These are phyloP conservation scores for Chaetomium strumarium DNA, from an alignment of 2,329 filamentous ascomycete genomes.

Conservation along the genomic window DNA sequence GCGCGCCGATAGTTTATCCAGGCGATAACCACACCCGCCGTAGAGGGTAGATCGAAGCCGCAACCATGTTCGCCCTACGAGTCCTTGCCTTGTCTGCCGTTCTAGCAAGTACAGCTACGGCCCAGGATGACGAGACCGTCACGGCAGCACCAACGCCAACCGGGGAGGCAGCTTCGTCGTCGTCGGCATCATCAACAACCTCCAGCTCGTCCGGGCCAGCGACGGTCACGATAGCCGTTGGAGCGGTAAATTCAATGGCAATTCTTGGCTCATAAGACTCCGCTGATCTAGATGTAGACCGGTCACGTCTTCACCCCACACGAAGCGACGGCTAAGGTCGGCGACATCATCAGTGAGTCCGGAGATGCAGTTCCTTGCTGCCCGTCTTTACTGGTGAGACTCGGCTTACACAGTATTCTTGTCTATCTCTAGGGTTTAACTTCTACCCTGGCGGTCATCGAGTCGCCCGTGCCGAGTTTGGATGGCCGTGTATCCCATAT, in stretches of 20 bases:
- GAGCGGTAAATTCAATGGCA: slow-evolving; percentile 14
- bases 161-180: neutral
- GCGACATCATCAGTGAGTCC: slow-evolving; percentile 42
- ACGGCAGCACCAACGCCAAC: neutral
- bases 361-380: neutral
- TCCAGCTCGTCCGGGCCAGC: slow-evolving; percentile 4
- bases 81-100: slow-evolving; percentile 10
- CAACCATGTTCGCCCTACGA: slow-evolving; percentile 11
- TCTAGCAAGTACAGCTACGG: slow-evolving; percentile 1
- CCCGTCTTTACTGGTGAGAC: neutral
- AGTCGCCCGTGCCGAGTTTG: slow-evolving; percentile 55
- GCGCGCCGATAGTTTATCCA: neutral
- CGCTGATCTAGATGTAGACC: slow-evolving; percentile 19
- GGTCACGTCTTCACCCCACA: slow-evolving; percentile 34
- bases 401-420: slow-evolving; percentile 12
- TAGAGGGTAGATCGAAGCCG: neutral
- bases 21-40: neutral
- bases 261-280: neutral
- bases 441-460: slow-evolving; percentile 61
- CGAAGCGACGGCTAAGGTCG: slow-evolving; percentile 34
- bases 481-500: slow-evolving; percentile 58
- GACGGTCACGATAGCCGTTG: slow-evolving; percentile 19
- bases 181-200: neutral
- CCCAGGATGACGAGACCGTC: neutral
- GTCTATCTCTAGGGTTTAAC: slow-evolving; percentile 40